These are phyloP conservation scores for Erysiphe neolycopersici DNA, from an alignment of 2,329 filamentous ascomycete species.

Conservation along the genomic window DNA sequence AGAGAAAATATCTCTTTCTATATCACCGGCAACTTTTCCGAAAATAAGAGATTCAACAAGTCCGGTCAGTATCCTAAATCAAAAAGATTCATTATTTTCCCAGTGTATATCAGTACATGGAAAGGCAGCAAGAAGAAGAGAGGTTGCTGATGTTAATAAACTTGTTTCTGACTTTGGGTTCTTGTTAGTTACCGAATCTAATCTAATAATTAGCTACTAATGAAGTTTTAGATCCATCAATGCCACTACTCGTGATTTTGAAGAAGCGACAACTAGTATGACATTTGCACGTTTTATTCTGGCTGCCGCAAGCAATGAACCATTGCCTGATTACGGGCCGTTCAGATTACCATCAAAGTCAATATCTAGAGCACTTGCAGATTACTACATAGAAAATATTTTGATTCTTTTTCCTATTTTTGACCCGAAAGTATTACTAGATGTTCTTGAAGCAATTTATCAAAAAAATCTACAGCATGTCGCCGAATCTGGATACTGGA, in stretches of 20 bases:
- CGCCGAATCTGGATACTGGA: conserved; percentile 52
- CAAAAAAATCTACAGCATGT: conserved; percentile 33
- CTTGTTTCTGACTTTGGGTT: conserved; percentile 86
- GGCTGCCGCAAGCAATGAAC: conserved; percentile 52
- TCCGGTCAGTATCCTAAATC: conserved; percentile 21
- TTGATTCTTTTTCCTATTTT: conserved; percentile 64
- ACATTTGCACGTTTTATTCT: conserved; percentile 76
- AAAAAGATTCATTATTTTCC: conserved; percentile 34
- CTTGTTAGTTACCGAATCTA: conserved; percentile 26
- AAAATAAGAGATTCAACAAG: conserved; percentile 33
- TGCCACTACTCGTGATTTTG: conserved; percentile 81
- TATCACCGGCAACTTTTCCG: conserved; percentile 38
- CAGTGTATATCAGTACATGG: conserved; percentile 36
- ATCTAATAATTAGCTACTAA: background rate
- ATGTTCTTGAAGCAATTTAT: conserved; percentile 60
- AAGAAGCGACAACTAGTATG: conserved; percentile 66
- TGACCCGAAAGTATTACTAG: conserved; percentile 50
- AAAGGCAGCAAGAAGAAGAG: conserved; percentile 35
- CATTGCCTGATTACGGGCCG: conserved; percentile 34
- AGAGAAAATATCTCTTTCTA: conserved; percentile 42
- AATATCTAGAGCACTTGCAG: conserved; percentile 38
- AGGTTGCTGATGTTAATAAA: conserved; percentile 72
- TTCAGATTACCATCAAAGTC: conserved; percentile 44
- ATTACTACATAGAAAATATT: conserved; percentile 66
- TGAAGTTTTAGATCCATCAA: conserved; percentile 46